A percentile compares a stretch with the other conserved stretches of the same genome.
phyloP scores from a whole-genome alignment of 805 yeast genomes.

The Kluyveromyces nonfermentans region DNA sequence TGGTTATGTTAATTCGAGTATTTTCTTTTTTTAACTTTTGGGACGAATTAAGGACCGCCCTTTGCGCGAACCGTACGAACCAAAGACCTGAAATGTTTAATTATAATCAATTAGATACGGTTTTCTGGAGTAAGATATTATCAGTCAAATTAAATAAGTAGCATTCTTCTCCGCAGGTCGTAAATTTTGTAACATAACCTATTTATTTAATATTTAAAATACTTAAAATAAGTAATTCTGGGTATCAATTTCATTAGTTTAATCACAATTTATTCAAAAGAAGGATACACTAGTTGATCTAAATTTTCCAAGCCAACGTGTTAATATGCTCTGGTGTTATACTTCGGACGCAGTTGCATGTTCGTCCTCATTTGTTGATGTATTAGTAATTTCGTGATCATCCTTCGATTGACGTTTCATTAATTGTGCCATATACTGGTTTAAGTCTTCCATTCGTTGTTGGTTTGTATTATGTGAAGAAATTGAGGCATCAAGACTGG shows the following conservation, averaged over 20 bases:
- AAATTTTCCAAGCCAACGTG: not conserved
- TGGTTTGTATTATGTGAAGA: not conserved
- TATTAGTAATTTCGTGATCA: not conserved
- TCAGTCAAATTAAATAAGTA: too few relatives aligned
- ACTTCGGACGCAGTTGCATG: not conserved
- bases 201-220: too few relatives aligned
- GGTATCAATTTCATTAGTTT: not conserved
- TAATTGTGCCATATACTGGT: conserved; percentile 21
- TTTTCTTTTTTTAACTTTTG: too few relatives aligned
- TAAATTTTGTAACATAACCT: too few relatives aligned
- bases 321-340: not conserved
- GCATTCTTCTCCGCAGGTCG: too few relatives aligned
- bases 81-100: too few relatives aligned
- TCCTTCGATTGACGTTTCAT: conserved; percentile 7
- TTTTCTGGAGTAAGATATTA: too few relatives aligned
- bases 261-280: not conserved
- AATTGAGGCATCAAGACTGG: conserved; percentile 18
- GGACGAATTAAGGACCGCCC: not conserved
- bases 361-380: not conserved
- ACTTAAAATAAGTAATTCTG: not conserved
- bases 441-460: conserved; percentile 11
- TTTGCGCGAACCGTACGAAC: not conserved
- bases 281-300: not conserved
- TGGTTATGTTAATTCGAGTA: not conserved
- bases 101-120: too few relatives aligned